Evolutionary conservation across 768 basidiomycete species (phyloP).

Genomic region (Amanita rubescens): DNA sequence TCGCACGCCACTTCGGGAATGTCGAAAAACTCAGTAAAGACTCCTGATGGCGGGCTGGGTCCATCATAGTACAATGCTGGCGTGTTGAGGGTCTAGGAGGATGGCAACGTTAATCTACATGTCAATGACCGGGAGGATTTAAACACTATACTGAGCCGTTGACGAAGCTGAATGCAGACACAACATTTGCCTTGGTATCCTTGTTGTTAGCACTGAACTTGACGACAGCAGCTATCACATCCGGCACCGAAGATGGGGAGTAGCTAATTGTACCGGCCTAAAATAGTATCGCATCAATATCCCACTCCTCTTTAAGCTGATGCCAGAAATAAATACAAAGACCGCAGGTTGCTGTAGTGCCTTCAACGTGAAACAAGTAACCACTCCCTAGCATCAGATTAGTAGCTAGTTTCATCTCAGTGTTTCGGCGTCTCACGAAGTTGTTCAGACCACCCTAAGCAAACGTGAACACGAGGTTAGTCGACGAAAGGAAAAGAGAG

Average conservation of each 20-base stretch:
- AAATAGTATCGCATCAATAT: not conserved
- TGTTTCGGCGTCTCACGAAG: slow-evolving; percentile 25
- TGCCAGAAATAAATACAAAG: slow-evolving; percentile 37
- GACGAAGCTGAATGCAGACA: slow-evolving; percentile 37
- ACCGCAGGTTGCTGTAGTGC: slow-evolving; percentile 48
- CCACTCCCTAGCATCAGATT: slow-evolving; percentile 35
- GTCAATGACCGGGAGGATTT: not conserved
- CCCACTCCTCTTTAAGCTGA: not conserved
- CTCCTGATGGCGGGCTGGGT: slow-evolving; percentile 33
- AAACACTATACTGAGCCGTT: slow-evolving; percentile 24
- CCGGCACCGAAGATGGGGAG: slow-evolving; percentile 16
- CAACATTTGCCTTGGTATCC: slow-evolving; percentile 45
- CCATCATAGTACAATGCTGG: slow-evolving; percentile 44
- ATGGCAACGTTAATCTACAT: slow-evolving; percentile 6
- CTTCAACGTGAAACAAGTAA: slow-evolving; percentile 49
- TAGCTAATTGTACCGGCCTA: slow-evolving; percentile 44
- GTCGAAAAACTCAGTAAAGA: slow-evolving; percentile 39
- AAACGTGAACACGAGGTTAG: not conserved
- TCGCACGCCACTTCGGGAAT: slow-evolving; percentile 27
- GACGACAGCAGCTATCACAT: slow-evolving; percentile 28
- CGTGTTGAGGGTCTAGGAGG: slow-evolving; percentile 13
- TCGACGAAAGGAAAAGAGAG: no score
- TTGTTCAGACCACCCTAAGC: slow-evolving; percentile 58
- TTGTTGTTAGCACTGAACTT: slow-evolving; percentile 33
- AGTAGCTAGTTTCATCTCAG: not conserved